Evolutionary conservation across 495 filamentous ascomycete species (phyloP).

Genomic region (Chaetomium cochliodes): DNA sequence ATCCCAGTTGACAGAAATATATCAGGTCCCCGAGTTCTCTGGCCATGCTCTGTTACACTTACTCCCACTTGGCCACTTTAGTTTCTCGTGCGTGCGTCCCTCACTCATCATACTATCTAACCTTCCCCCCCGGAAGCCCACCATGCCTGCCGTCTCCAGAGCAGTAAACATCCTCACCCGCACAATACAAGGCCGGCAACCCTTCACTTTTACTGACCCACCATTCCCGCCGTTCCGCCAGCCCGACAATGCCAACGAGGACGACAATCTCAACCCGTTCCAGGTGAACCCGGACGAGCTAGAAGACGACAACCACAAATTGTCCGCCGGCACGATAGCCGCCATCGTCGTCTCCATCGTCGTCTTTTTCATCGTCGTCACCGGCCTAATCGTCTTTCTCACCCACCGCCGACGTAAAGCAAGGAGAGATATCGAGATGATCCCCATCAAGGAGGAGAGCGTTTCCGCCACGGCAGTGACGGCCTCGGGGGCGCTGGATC

Average conservation of each 20-base stretch:
- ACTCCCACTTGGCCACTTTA: not conserved
- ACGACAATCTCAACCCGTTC: not conserved
- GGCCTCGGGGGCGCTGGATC: constrained; percentile 10
- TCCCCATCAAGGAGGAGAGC: constrained; percentile 15
- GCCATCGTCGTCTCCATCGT: constrained; percentile 18
- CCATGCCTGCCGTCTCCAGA: constrained; percentile 2
- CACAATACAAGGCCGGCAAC: not conserved
- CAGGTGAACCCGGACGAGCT: not conserved
- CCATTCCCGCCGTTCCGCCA: not conserved
- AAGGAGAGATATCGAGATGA: not conserved
- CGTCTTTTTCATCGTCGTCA: constrained; percentile 9
- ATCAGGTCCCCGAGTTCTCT: not conserved
- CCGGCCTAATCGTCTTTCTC: constrained; percentile 4
- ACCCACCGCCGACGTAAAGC: not conserved
- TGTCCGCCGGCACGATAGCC: constrained; percentile 12
- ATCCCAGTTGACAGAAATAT: not conserved
- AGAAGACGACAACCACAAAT: not conserved
- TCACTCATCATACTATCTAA: not conserved
- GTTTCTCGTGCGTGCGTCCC: too few relatives aligned
- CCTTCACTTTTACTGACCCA: not conserved
- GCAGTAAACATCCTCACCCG: not conserved
- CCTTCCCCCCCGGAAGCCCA: not conserved
- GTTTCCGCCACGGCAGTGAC: not conserved
- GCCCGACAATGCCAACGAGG: not conserved
- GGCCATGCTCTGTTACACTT: not conserved